Evolutionary conservation across 1,284 basidiomycete species (phyloP), one percentile per base, ranked within the genome.

Genomic region (Xanthoconium separans): DNA sequence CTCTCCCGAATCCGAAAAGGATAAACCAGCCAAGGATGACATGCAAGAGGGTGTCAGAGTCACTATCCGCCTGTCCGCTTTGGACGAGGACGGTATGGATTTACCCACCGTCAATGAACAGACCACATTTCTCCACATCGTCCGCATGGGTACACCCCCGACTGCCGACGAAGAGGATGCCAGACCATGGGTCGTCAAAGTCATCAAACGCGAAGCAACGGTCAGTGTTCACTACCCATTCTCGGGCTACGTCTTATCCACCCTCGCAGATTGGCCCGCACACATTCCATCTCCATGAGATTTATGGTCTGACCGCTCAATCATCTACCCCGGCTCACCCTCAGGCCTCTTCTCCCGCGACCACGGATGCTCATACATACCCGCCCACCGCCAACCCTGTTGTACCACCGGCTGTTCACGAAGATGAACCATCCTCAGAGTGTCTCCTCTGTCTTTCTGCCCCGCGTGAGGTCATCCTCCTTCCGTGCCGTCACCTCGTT

Each of bases 241-340:
- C 3, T 22, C 65, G 3, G 4, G n/a, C 24, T 22, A 9, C 24
- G 24, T 58, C 55, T 60, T 36, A 56, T n/a, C 9, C 2, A 40
- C 43, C 20, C 13, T 47, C 52, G 16, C 59, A 87, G 83, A 95
- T 95, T 64, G 93, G 93, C 8, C 79, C 86, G 6, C 92, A 95
- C 68, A 90, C 89, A 0, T 95, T 95, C 83, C 87, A 94, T 48
- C 77, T 95, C 27, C 93, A 95, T 68, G 93, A 95, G 66, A 95
- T 95, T 45, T 95, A 91, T 61, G 93, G 93, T 47, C 81, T 95
- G 3, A 83, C 88, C 0, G 82, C 87, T 1, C 80, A 86, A 42
- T 74, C 78, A 1, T 69, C 79, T 10, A 61, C 73, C 1, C 61
- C 70, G 6, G 52, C 75, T 2, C 72, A 78, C 12, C 68, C 78